These are phyloP conservation scores for Heliosperma pusillum DNA, from an alignment of 148 eudicot genomes.

Conservation along the genomic window DNA sequence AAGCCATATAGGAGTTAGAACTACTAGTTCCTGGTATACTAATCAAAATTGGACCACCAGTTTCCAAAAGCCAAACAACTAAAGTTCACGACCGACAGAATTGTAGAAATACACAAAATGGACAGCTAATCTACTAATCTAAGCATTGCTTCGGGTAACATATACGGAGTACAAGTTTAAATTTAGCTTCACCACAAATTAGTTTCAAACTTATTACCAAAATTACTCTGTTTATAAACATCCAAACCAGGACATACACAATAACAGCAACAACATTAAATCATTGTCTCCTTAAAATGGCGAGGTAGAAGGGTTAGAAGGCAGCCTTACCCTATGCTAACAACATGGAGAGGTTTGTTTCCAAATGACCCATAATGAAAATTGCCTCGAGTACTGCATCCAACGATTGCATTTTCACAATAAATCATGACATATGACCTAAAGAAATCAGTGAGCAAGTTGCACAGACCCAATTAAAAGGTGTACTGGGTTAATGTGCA, in stretches of 20 bases:
- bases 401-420: too few relatives aligned
- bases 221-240: background rate
- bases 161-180: background rate
- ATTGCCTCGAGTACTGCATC: too few relatives aligned
- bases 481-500: background rate
- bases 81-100: background rate
- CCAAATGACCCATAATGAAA: too few relatives aligned
- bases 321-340: too few relatives aligned
- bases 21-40: background rate
- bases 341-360: too few relatives aligned
- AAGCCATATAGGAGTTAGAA: background rate
- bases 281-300: too few relatives aligned
- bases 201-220: background rate
- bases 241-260: too few relatives aligned
- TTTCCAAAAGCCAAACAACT: background rate
- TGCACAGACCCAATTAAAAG: background rate
- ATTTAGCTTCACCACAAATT: background rate
- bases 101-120: background rate
- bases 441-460: slow-evolving; percentile 5
- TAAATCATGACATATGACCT: background rate
- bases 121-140: background rate
- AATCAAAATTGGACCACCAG: background rate
- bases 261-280: too few relatives aligned
- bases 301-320: too few relatives aligned
- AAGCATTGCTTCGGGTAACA: background rate